A percentile compares a stretch with the other conserved stretches of the same genome.
These are phyloP conservation scores for Saprolegnia diclina DNA, from an alignment of 352 stramenopile genomes.

Conservation along the genomic window DNA sequence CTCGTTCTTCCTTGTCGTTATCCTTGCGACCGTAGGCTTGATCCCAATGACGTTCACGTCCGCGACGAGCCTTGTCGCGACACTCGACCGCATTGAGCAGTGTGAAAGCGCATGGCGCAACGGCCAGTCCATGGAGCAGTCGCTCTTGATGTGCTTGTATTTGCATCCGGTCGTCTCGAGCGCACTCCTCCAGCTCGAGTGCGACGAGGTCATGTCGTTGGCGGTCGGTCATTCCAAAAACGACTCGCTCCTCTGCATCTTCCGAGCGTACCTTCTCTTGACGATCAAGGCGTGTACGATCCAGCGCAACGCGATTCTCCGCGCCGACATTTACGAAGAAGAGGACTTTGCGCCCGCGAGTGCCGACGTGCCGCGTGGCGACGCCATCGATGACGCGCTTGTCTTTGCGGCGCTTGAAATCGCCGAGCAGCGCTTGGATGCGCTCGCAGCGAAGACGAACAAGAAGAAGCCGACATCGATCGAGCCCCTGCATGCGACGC, in stretches of 20 bases:
- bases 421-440: constrained; percentile 19
- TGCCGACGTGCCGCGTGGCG: constrained; percentile 6
- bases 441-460: constrained; percentile 35
- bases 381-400: constrained; percentile 6
- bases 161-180: constrained; percentile 67
- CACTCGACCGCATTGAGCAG: constrained; percentile 67
- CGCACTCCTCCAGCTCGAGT: constrained; percentile 56
- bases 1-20: background rate
- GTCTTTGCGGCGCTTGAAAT: constrained; percentile 11
- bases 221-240: constrained; percentile 26
- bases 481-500: constrained; percentile 4
- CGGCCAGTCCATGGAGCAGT: constrained; percentile 81
- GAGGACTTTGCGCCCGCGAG: constrained; percentile 88
- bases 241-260: constrained; percentile 62
- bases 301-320: constrained; percentile 76
- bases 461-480: constrained; percentile 36
- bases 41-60: constrained; percentile 62
- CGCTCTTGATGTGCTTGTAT: constrained; percentile 86
- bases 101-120: constrained; percentile 77
- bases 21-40: background rate
- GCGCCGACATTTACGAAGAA: constrained; percentile 95
- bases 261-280: constrained; percentile 60
- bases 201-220: constrained; percentile 18
- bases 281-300: constrained; percentile 72
- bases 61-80: constrained; percentile 61